Percentiles rank a stretch among this genome's conserved stretches.
phyloP scores from a whole-genome alignment of 805 yeast species.

The Wickerhamomyces queroliae region DNA sequence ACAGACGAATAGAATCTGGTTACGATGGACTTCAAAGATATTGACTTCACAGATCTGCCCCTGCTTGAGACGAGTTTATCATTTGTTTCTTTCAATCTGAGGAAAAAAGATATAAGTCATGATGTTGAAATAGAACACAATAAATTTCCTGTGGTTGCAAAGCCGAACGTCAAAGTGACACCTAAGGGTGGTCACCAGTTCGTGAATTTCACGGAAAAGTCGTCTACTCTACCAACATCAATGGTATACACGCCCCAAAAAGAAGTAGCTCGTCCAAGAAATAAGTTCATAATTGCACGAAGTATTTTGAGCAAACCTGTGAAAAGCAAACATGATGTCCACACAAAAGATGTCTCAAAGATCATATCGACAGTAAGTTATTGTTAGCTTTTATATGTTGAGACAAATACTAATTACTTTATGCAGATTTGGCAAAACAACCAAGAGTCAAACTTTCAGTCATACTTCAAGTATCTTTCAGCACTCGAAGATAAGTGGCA shows the following conservation, averaged over 20 bases:
- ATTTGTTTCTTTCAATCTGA: neutral
- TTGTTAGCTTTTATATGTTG: neutral
- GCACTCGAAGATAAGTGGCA: neutral
- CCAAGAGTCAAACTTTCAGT: neutral
- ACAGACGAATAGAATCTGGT: too few relatives aligned
- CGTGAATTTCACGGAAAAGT: neutral
- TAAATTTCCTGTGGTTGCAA: neutral
- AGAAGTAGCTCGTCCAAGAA: slow-evolving; percentile 2
- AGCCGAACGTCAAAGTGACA: neutral
- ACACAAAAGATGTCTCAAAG: slow-evolving; percentile 1
- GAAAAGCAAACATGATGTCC: neutral
- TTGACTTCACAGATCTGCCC: too few relatives aligned
- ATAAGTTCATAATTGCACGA: slow-evolving; percentile 4
- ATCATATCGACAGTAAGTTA: slow-evolving; percentile 1
- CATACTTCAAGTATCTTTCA: neutral
- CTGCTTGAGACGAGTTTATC: neutral
- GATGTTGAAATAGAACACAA: neutral
- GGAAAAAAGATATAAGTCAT: neutral
- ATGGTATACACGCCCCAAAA: neutral
- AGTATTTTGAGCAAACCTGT: slow-evolving; percentile 1
- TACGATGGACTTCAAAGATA: too few relatives aligned
- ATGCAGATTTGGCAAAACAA: neutral
- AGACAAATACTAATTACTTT: neutral
- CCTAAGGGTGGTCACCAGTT: neutral
- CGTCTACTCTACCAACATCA: neutral